Base-by-base conservation (phyloP, 495 filamentous ascomycete species). In the Lasiosphaeris hirsuta region DNA sequence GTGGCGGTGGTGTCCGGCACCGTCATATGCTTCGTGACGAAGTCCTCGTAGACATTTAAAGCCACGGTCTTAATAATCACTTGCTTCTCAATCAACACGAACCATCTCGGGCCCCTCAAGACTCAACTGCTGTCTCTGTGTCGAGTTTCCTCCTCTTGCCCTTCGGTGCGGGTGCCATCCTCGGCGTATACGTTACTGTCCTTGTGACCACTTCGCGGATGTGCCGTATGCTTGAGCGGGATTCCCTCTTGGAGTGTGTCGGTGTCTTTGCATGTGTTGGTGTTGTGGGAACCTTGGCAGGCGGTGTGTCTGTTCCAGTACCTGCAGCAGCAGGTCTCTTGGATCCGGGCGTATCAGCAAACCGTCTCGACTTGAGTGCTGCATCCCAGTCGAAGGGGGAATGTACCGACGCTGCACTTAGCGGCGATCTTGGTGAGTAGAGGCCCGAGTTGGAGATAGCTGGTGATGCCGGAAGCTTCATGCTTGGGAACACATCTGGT, bases 61-160 rank as follows among this genome's bases (percentile, higher is more conserved):
- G 43, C 18, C 14, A 41, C 11, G 11, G 14, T 43, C 33, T 33
- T 19, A 6, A 38, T 30, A 40, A 43, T 42, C 39, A 30, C 23
- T 54, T 13, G 42, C 43, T 54, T 14, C 7, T 45, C 19, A 4
- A 15, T 54, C 39, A 7, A 5, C 23, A 47, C 39, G 36, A 23
- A 48, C 40, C 18, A 7, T 30, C 17, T 45, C 36, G 18, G 4
- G 34, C 15, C 33, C 15, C 39, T 69, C 59, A 71, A 46, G 62
- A 72, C 40, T 69, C 57, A 46, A 65, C 63, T 0, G 65, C 61
- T 35, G 69, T 63, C 30, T 68, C 62, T 54, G 77, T 76, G 63
- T 87, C 84, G 36, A 88, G 72, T 73, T 87, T 86, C 69, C 87
- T 81, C 71, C 85, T 75, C 78, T 90, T 90, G 55, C 87, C 87